Evolutionary conservation across 257 asterid species (phyloP).

Genomic region (Scutellaria barbata): DNA sequence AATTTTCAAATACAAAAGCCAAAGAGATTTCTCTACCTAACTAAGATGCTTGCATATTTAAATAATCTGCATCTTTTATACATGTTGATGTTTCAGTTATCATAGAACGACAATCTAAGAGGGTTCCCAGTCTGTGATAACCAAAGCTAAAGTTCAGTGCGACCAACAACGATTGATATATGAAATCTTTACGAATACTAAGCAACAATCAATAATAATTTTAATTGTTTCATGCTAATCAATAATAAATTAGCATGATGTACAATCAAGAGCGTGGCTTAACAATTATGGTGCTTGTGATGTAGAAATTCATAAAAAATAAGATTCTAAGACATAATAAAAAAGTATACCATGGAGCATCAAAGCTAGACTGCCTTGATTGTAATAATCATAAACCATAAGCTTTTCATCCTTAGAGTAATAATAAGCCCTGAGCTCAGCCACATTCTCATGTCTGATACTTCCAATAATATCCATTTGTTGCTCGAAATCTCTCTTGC

Average conservation of each 20-base stretch:
- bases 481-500: conserved; percentile 81
- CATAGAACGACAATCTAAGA: conserved; percentile 27
- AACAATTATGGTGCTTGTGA: too few relatives aligned
- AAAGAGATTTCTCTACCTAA: conserved; percentile 51
- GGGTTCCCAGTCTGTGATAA: conserved; percentile 43
- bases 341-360: conserved; percentile 68
- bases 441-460: conserved; percentile 75
- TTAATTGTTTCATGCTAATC: not conserved
- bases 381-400: conserved; percentile 71
- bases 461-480: conserved; percentile 75
- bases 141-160: conserved; percentile 9
- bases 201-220: not conserved
- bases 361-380: conserved; percentile 70
- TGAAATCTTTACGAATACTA: conserved; percentile 19
- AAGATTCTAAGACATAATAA: too few relatives aligned
- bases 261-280: too few relatives aligned
- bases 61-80: conserved; percentile 29
- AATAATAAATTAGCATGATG: too few relatives aligned
- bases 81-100: conserved; percentile 23
- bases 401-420: conserved; percentile 91
- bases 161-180: conserved; percentile 16
- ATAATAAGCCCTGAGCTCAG: conserved; percentile 80
- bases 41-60: conserved; percentile 45
- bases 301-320: too few relatives aligned
- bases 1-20: conserved; percentile 25